A percentile compares a stretch with the other conserved stretches of the same genome.
phyloP scores from a whole-genome alignment of 805 yeast genomes.

The Pichia rugopelliculosa region DNA sequence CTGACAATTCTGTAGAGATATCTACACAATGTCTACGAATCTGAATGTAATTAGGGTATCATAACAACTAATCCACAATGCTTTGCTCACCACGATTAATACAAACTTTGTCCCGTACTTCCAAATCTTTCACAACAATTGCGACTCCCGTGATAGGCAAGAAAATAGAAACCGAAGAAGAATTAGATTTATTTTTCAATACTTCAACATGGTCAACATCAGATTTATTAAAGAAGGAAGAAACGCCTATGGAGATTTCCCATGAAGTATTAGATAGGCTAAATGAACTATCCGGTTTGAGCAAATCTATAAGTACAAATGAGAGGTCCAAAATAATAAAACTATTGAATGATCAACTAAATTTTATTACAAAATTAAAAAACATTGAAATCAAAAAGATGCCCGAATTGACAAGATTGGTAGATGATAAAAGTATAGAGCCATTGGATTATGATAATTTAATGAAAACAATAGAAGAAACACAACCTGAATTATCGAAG shows the following conservation, averaged over 20 bases:
- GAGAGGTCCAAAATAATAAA: conserved; percentile 27
- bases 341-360: conserved; percentile 40
- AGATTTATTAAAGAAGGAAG: conserved; percentile 14
- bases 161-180: conserved; percentile 9
- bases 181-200: conserved; percentile 16
- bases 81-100: not conserved
- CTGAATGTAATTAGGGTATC: too few species aligned
- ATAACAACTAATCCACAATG: not conserved
- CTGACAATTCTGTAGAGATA: not conserved
- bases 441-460: conserved; percentile 28
- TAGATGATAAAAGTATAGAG: conserved; percentile 21
- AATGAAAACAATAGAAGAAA: conserved; percentile 17
- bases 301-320: conserved; percentile 21
- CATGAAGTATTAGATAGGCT: conserved; percentile 25
- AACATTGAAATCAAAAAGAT: conserved; percentile 17
- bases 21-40: too few species aligned
- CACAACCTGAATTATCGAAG: conserved; percentile 21
- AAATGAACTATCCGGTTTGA: conserved; percentile 43
- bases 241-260: conserved; percentile 9
- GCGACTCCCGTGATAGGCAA: conserved; percentile 7
- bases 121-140: not conserved
- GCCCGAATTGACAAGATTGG: conserved; percentile 19
- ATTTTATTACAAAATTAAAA: conserved; percentile 42
- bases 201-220: conserved; percentile 24
- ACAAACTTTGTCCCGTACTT: not conserved